Base-by-base conservation (phyloP, 129 eudicot species). In the Sambucus nigra region DNA sequence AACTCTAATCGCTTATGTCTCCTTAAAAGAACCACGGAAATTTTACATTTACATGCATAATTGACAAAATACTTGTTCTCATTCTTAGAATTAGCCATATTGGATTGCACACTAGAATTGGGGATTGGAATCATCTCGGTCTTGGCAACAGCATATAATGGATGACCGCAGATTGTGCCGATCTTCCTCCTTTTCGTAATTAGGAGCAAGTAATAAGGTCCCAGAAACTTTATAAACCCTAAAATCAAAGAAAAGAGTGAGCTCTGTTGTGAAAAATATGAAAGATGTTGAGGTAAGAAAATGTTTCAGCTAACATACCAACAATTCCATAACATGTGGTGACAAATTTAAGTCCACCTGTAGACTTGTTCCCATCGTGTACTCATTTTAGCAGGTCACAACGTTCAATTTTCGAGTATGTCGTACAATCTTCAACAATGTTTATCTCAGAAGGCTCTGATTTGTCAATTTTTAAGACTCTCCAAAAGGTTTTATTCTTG, bases 51-150 rank as follows among this genome's bases (percentile, higher is more conserved):
- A 77, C 80, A 80, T 31, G 72, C 57, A 76, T 72, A 80, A 81
- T 73, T 71, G 88, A 78, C 84, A 52, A 76, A 82, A 71, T 77
- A 92, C 99, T 96, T 92, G 84, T 86, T 92, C 73, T 92, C 99
- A 66, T 75, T 80, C 73, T 82, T 77, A 73, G 91, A 70, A 80
- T 73, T 53, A 73, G 82, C 87, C 80, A 82, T 64, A 73, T 78
- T 70, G 56, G 77, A 71, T 44, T 57, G 80, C 65, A 75, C 78
- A 64, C 87, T 47, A 59, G 94, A 70, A 77, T 75, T 67, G 31
- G 92, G 96, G 42, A 92, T 68, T 40, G 84, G 84, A 23, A 92
- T 65, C 77, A 86, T 77, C 78, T 82, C 77, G 69, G 87, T 86
- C 71, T 77, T 75, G 47, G 94, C 17, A 49, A 92, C 66, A 46